These are phyloP conservation scores for Ceratonia siliqua DNA, from an alignment of 306 rosid genomes.

Conservation along the genomic window DNA sequence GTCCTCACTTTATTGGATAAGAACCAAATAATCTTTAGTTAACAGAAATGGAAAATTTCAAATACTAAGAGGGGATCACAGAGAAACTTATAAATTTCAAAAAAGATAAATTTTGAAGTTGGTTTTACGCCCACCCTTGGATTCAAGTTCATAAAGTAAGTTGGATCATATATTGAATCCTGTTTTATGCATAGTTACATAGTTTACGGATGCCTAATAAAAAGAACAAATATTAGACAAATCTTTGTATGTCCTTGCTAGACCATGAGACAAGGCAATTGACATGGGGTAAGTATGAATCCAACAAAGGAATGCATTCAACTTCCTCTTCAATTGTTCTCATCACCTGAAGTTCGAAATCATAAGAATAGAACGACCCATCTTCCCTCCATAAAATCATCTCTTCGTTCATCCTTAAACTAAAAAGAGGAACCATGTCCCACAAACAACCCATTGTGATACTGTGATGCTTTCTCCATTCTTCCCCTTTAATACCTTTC, in stretches of 20 bases:
- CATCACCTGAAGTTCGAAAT: conserved; percentile 40
- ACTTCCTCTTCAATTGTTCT: conserved; percentile 23
- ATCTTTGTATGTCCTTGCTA: not conserved
- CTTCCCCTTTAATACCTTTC: conserved; percentile 43
- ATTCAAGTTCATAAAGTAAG: not conserved
- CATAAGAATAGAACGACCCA: conserved; percentile 41
- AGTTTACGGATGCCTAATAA: not conserved
- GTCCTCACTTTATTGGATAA: too few species aligned
- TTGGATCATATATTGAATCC: not conserved
- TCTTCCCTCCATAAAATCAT: conserved; percentile 43
- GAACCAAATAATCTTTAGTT: too few species aligned
- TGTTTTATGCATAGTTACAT: not conserved
- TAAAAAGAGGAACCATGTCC: conserved; percentile 49
- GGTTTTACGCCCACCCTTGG: too few species aligned
- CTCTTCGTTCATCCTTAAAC: conserved; percentile 47
- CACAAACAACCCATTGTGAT: conserved; percentile 37
- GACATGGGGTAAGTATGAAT: conserved; percentile 43
- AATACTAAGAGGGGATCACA: too few species aligned
- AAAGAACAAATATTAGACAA: not conserved
- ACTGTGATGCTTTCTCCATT: conserved; percentile 51
- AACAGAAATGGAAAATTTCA: too few species aligned
- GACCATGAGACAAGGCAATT: conserved; percentile 55
- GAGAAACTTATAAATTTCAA: too few species aligned
- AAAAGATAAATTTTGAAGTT: too few species aligned
- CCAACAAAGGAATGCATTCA: not conserved